These are phyloP conservation scores for Coemansia sp. DNA, from an alignment of 192 early-diverging fungal species.

Conservation along the genomic window DNA sequence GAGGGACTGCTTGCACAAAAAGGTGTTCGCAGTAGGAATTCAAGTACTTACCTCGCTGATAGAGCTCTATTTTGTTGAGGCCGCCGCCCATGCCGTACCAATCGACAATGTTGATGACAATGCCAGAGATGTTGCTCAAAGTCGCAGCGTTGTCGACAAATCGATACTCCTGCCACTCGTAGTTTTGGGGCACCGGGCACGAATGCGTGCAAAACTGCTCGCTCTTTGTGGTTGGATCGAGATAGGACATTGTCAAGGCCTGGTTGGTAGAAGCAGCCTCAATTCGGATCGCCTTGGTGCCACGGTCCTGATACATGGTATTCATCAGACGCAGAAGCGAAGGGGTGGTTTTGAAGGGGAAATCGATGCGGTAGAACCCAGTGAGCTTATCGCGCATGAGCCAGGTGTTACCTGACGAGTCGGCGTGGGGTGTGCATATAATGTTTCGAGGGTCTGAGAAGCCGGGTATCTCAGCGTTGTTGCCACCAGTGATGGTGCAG, in stretches of 20 bases:
- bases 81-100: conserved; percentile 58
- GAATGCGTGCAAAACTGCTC: conserved; percentile 36
- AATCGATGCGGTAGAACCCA: conserved; percentile 65
- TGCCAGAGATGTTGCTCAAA: conserved; percentile 47
- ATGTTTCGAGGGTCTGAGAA: conserved; percentile 52
- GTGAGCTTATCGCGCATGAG: conserved; percentile 66
- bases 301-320: conserved; percentile 55
- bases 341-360: conserved; percentile 58
- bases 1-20: background rate
- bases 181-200: conserved; percentile 43
- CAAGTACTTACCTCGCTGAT: conserved; percentile 44
- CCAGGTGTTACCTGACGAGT: conserved; percentile 59
- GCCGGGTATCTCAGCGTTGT: conserved; percentile 40
- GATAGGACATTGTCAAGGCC: conserved; percentile 60
- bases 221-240: conserved; percentile 56
- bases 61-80: conserved; percentile 51
- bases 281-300: conserved; percentile 67
- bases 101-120: conserved; percentile 60
- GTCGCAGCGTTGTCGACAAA: conserved; percentile 49
- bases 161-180: conserved; percentile 51
- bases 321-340: conserved; percentile 68
- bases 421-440: conserved; percentile 43
- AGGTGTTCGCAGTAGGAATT: background rate
- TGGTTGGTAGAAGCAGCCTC: conserved; percentile 58
- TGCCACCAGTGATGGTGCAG: conserved; percentile 55